Percentiles rank a stretch among this genome's conserved stretches.
phyloP scores from a whole-genome alignment of 1,284 basidiomycete species.

The Bondarzewia mesenterica region DNA sequence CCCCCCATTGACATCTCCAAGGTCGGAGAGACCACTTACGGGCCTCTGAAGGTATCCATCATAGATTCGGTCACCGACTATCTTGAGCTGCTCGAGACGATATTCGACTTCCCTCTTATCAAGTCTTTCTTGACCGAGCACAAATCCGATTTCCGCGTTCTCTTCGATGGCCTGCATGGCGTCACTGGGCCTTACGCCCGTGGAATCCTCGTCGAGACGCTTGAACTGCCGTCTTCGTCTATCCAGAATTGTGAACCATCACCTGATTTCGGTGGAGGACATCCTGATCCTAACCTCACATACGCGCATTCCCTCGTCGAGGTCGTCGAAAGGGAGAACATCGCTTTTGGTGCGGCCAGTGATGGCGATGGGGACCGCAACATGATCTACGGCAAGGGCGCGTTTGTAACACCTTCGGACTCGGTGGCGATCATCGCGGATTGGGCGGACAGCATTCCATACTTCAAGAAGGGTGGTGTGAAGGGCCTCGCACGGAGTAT shows the following conservation, averaged over 20 bases:
- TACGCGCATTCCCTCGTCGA: conserved; percentile 96
- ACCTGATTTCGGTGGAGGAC: conserved; percentile 94
- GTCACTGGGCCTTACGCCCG: conserved; percentile 96
- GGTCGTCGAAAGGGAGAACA: conserved; percentile 80
- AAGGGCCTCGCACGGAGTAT: conserved; percentile 95
- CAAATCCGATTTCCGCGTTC: conserved; percentile 69
- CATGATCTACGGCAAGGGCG: conserved; percentile 99
- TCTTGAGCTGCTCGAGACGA: conserved; percentile 72
- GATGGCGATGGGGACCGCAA: conserved; percentile 98
- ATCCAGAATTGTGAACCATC: conserved; percentile 89
- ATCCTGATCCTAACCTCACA: conserved; percentile 97
- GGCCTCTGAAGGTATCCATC: conserved; percentile 80
- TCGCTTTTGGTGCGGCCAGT: conserved; percentile 92
- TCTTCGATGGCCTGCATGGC: conserved; percentile 95
- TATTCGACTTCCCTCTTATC: conserved; percentile 95
- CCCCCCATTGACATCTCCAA: conserved; percentile 66
- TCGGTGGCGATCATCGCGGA: conserved; percentile 98
- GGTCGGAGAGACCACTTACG: conserved; percentile 74
- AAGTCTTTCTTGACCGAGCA: conserved; percentile 79
- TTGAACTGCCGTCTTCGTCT: conserved; percentile 75
- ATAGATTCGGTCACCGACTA: conserved; percentile 96
- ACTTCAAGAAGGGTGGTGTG: conserved; percentile 88
- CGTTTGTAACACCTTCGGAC: conserved; percentile 96
- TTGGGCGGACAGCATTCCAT: conserved; percentile 94
- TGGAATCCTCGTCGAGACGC: conserved; percentile 80